Evolutionary conservation across 2,329 filamentous ascomycete species (phyloP), one percentile per base, ranked within the genome.

Genomic region (Xylaria polymorpha): DNA sequence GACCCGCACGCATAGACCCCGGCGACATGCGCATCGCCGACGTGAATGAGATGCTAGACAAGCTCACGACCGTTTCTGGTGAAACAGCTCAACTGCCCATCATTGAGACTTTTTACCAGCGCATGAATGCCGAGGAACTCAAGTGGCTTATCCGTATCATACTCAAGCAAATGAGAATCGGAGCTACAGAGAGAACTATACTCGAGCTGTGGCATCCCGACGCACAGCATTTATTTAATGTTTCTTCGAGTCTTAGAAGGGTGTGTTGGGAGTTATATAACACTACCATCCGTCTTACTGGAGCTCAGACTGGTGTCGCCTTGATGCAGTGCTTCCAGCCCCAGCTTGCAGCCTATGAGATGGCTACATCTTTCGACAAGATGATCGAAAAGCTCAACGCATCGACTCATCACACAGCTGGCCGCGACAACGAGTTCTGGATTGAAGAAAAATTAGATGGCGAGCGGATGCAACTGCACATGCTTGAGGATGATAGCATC

Each of bases 401-500:
- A 20, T 73, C 72, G 80, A 87, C 88, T 1, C 85, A 87, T 29
- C 90, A 93, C 12, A 51, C 53, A 8, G 58, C 41, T 0, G 90
- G 97, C 61, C 84, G 86, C 0, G 91, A 97, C 62, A 85, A 87
- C 0, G 89, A 92, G 9, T 99, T 97, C 77, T 98, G 94, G 94
- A 96, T 98, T 57, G 96, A 99, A 79, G 96, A 99, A 81, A 99
- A 99, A 80, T 84, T 99, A 9, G 96, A 99, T 74, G 96, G 96
- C 1, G 96, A 99, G 81, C 89, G 96, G 32, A 98, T 99, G 91
- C 96, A 99, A 79, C 86, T 99, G 78, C 96, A 99, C 79, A 94
- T 98, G 92, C 81, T 88, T 14, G 85, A 92, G 66, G 93, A 98
- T 73, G 83, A 89, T 3, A 81, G 80, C 0, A 82, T 89, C 0